Conservation (phyloP, 805 yeast species). For the Myxozyma mucilagina region DNA sequence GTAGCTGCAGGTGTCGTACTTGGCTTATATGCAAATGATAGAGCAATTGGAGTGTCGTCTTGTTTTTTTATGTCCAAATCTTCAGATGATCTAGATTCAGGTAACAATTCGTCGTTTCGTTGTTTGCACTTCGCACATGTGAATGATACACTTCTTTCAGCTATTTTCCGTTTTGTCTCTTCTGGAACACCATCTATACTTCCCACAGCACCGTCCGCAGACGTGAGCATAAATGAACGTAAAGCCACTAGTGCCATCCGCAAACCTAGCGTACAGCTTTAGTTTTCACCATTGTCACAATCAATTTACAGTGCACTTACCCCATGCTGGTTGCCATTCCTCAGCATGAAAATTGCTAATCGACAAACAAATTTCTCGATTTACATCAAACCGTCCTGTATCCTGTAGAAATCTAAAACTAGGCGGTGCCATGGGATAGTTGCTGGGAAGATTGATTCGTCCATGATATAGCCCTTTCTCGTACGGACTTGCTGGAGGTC, state of each 20-base stretch:
- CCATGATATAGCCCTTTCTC: constrained; percentile 89
- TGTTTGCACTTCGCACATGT: constrained; percentile 8
- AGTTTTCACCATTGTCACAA: not conserved
- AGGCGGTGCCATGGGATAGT: constrained; percentile 91
- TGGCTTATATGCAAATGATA: constrained; percentile 4
- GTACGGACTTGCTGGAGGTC: constrained; percentile 89
- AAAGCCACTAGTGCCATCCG: constrained; percentile 28
- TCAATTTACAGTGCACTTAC: not conserved
- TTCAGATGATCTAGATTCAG: not conserved
- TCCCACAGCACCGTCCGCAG: constrained; percentile 29
- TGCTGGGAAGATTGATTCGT: constrained; percentile 74
- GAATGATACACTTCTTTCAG: constrained; percentile 15
- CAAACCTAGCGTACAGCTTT: constrained; percentile 8
- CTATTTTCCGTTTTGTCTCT: constrained; percentile 19
- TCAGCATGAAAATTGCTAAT: constrained; percentile 31
- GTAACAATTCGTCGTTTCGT: constrained; percentile 11
- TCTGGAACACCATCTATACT: constrained; percentile 29
- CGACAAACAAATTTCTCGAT: constrained; percentile 27
- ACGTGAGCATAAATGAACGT: constrained; percentile 26
- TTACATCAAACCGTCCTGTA: constrained; percentile 28
- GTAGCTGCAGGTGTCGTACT: not conserved
- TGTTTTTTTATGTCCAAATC: not conserved
- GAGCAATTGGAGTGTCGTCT: not conserved
- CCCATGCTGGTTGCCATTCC: constrained; percentile 32
- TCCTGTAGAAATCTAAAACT: constrained; percentile 34